phyloP scores from a whole-genome alignment of 2,329 filamentous ascomycete species.

The Colletotrichum horii region DNA sequence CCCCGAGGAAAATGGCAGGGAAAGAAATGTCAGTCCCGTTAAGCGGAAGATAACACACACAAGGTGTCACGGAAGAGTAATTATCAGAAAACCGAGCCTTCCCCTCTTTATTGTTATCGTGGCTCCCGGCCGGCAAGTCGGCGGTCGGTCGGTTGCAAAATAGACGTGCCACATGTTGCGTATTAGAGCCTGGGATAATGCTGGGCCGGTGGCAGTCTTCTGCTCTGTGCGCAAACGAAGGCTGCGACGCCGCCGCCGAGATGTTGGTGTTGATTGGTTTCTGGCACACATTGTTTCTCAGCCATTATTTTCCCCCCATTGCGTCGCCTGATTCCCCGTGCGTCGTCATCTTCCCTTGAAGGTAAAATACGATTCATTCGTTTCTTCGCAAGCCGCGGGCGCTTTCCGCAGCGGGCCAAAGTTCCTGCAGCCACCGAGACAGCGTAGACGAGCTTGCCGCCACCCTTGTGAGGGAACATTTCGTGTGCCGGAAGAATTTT shows the following conservation, averaged over 20 bases:
- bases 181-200: neutral
- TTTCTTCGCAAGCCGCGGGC: neutral
- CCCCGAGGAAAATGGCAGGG: neutral
- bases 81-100: neutral
- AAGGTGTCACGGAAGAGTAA: neutral
- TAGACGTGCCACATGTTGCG: neutral
- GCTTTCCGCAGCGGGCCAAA: neutral
- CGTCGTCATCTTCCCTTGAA: neutral
- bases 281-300: neutral
- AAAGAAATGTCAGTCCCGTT: neutral
- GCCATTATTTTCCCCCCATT: neutral
- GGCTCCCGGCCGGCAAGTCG: neutral
- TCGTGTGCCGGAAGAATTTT: neutral
- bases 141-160: neutral
- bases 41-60: neutral
- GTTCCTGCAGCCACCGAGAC: neutral
- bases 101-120: constrained; percentile 2
- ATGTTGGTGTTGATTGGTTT: neutral
- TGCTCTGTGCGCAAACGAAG: neutral
- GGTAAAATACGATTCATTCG: neutral
- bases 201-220: neutral
- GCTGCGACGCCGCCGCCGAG: neutral
- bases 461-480: neutral
- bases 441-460: neutral
- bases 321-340: neutral